Evolutionary conservation across 345 rosid genomes (phyloP).

Genomic region (Arabis alpina): DNA sequence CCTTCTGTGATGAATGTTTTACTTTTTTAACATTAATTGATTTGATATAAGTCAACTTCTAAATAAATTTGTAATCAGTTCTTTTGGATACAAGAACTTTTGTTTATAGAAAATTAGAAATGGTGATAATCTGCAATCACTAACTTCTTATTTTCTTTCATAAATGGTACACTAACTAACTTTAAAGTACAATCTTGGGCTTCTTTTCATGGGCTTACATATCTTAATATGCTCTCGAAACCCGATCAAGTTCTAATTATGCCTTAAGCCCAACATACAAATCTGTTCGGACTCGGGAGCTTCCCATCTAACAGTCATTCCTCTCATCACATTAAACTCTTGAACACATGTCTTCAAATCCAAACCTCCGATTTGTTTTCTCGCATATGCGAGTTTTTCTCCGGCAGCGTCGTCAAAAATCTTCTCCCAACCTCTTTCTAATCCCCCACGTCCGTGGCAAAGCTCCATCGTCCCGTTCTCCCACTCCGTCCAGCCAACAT

Average conservation of each 20-base stretch:
- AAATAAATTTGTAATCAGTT: too few relatives aligned
- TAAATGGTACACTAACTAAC: too few relatives aligned
- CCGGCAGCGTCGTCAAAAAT: constrained; percentile 63
- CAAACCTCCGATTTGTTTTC: constrained; percentile 49
- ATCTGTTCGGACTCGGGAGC: constrained; percentile 68
- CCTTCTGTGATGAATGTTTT: too few relatives aligned
- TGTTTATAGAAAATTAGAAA: too few relatives aligned
- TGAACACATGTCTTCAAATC: constrained; percentile 50
- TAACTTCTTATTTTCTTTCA: neutral
- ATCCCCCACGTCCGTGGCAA: constrained; percentile 69
- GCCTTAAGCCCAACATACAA: constrained; percentile 51
- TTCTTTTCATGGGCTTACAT: too few relatives aligned
- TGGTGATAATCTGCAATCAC: neutral
- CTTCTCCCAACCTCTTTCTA: constrained; percentile 79
- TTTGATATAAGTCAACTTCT: too few relatives aligned
- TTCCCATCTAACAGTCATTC: constrained; percentile 56
- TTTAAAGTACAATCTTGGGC: too few relatives aligned
- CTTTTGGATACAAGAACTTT: too few relatives aligned
- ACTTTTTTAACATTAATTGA: too few relatives aligned
- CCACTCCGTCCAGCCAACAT: constrained; percentile 92
- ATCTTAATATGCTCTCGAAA: neutral
- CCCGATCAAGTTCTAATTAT: constrained; percentile 13
- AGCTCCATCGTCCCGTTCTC: constrained; percentile 56
- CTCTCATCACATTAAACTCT: constrained; percentile 64
- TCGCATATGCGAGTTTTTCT: constrained; percentile 48